Evolutionary conservation across 176 grass and related monocot species (phyloP).

Genomic region (Triticum monococcum): DNA sequence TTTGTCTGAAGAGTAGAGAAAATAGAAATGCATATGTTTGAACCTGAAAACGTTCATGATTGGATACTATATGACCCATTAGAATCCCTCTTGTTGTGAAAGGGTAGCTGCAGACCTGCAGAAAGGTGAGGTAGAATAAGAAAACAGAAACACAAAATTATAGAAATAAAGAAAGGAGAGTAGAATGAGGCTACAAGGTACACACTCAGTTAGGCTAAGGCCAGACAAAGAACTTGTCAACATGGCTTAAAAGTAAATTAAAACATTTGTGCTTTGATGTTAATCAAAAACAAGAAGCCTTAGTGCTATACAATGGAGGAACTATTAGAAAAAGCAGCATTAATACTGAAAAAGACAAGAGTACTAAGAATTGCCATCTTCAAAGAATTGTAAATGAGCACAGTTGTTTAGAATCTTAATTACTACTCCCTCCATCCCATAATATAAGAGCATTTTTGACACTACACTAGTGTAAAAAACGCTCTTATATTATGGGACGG

Average conservation of each 20-base stretch:
- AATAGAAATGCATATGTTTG: neutral
- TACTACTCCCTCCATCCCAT: neutral
- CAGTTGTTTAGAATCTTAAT: neutral
- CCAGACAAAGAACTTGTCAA: neutral
- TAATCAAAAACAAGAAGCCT: neutral
- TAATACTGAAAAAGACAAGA: neutral
- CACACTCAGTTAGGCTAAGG: neutral
- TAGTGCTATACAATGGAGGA: neutral
- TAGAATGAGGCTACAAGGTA: neutral
- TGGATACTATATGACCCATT: constrained; percentile 95
- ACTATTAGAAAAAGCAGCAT: neutral
- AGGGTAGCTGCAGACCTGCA: constrained; percentile 95
- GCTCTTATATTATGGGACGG: too few species aligned
- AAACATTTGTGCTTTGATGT: neutral
- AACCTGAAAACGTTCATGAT: constrained; percentile 95
- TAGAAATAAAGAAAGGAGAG: neutral
- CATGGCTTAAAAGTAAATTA: neutral
- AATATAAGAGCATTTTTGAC: too few species aligned
- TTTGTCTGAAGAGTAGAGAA: neutral
- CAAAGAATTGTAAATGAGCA: neutral
- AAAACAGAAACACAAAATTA: neutral
- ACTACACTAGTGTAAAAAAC: too few species aligned
- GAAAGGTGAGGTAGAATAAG: constrained; percentile 16
- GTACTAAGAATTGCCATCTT: neutral
- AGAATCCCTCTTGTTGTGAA: constrained; percentile 97